A percentile compares a stretch with the other conserved stretches of the same genome.
These are phyloP conservation scores for Coriolopsis trogii DNA, from an alignment of 1,284 basidiomycete genomes.

Conservation along the genomic window DNA sequence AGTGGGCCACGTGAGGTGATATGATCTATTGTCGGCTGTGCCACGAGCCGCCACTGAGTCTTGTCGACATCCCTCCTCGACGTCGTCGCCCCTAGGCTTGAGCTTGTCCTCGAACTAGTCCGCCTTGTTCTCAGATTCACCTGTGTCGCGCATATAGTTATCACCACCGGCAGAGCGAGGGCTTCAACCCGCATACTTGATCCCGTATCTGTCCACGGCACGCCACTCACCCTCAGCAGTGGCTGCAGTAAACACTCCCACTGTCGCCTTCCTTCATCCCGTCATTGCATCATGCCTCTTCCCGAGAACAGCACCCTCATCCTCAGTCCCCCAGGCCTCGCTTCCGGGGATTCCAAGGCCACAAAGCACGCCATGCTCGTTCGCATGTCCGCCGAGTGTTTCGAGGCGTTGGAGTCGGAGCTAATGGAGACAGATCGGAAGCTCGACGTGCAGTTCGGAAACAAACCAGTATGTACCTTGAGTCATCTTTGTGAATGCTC, in stretches of 20 bases:
- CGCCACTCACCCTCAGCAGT: conserved; percentile 1
- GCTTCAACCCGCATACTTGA: not conserved
- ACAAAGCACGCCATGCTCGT: conserved; percentile 74
- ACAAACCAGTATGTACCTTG: conserved; percentile 49
- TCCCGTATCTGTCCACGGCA: not conserved
- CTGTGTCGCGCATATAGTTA: no score
- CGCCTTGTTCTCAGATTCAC: no score
- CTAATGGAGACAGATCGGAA: conserved; percentile 46
- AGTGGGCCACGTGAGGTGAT: conserved; percentile 17
- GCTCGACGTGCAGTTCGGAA: conserved; percentile 63
- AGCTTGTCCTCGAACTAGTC: not conserved
- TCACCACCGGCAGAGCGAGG: no score
- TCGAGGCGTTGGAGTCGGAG: conserved; percentile 64
- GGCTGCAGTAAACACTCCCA: no score
- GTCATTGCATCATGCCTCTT: conserved; percentile 56
- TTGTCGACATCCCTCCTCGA: not conserved
- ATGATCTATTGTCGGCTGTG: conserved; percentile 20
- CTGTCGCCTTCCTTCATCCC: not conserved
- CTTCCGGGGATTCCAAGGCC: conserved; percentile 54
- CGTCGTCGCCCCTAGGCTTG: conserved; percentile 5
- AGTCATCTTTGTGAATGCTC: not conserved
- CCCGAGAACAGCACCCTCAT: conserved; percentile 54
- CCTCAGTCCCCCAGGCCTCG: conserved; percentile 57
- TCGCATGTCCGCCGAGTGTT: conserved; percentile 67
- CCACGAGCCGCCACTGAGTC: conserved; percentile 10